Conservation (phyloP, 140 eudicot genomes). For the Cichorium intybus region DNA sequence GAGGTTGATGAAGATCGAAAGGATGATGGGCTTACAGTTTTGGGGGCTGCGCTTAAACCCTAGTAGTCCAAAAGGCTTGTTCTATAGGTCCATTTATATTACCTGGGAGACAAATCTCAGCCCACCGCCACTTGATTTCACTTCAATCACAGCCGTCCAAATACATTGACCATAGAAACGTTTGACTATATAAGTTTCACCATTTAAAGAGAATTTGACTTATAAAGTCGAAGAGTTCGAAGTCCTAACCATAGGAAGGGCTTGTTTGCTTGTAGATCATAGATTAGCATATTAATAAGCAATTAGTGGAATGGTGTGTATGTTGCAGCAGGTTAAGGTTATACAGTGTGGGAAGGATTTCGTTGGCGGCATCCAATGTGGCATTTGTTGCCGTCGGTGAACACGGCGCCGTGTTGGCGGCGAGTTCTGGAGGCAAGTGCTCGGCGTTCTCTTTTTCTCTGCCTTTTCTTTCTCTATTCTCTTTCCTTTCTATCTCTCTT, state of each 20-base stretch:
- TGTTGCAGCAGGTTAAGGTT: too few relatives aligned
- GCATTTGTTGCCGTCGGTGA: too few relatives aligned
- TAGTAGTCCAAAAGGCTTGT: conserved; percentile 20
- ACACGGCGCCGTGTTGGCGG: too few relatives aligned
- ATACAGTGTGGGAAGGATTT: too few relatives aligned
- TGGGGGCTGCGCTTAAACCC: conserved; percentile 35
- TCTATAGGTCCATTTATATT: conserved; percentile 14
- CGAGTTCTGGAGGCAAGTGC: too few relatives aligned
- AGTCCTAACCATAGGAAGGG: background rate
- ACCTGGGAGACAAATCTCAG: background rate
- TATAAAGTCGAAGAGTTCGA: background rate
- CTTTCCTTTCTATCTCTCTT: too few relatives aligned
- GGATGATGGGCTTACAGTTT: conserved; percentile 28
- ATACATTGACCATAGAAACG: background rate
- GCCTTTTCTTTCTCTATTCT: too few relatives aligned
- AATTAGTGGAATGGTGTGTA: too few relatives aligned
- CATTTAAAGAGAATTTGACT: background rate
- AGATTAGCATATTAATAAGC: too few relatives aligned
- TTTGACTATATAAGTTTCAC: too few relatives aligned
- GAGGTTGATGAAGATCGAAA: conserved; percentile 29
- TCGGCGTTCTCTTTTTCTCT: too few relatives aligned
- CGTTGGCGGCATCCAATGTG: too few relatives aligned
- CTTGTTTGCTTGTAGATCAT: background rate
- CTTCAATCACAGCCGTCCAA: conserved; percentile 20
- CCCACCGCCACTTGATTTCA: background rate